phyloP scores from a whole-genome alignment of 164 flowering plant genomes.

The Paratinospora sagittata region DNA sequence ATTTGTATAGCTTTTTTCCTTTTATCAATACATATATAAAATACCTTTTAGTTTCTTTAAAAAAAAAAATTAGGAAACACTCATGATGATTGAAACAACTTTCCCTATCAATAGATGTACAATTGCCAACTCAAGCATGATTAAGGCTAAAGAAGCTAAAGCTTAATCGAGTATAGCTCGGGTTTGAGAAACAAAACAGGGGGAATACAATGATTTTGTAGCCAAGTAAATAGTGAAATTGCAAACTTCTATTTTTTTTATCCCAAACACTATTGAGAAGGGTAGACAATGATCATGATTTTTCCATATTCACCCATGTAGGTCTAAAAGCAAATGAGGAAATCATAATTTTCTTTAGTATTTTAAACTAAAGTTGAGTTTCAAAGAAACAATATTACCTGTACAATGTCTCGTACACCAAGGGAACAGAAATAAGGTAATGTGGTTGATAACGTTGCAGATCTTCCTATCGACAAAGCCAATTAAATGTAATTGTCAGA shows the following conservation, averaged over 20 bases:
- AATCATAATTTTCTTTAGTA: not conserved
- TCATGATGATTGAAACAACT: not conserved
- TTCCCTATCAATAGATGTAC: not conserved
- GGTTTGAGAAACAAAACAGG: not conserved
- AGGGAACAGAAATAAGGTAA: conserved; percentile 80
- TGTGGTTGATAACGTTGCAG: conserved; percentile 72
- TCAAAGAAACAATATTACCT: conserved; percentile 38
- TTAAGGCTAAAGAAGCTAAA: not conserved
- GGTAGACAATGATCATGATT: not conserved
- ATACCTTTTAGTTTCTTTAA: too few relatives aligned
- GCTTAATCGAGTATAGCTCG: not conserved
- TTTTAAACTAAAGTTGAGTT: not conserved
- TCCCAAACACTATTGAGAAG: not conserved
- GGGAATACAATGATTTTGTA: not conserved
- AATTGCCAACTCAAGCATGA: not conserved
- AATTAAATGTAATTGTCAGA: conserved; percentile 4
- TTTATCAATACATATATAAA: too few relatives aligned
- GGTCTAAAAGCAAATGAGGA: not conserved
- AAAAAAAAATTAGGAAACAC: too few relatives aligned
- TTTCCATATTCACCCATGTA: not conserved
- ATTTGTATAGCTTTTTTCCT: too few relatives aligned
- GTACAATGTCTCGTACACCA: conserved; percentile 88
- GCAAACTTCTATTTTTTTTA: not conserved
- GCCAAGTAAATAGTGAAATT: not conserved
- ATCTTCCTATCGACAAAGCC: conserved; percentile 58